Conservation (phyloP, 441 rosid genomes). For the Eruca vesicaria region DNA sequence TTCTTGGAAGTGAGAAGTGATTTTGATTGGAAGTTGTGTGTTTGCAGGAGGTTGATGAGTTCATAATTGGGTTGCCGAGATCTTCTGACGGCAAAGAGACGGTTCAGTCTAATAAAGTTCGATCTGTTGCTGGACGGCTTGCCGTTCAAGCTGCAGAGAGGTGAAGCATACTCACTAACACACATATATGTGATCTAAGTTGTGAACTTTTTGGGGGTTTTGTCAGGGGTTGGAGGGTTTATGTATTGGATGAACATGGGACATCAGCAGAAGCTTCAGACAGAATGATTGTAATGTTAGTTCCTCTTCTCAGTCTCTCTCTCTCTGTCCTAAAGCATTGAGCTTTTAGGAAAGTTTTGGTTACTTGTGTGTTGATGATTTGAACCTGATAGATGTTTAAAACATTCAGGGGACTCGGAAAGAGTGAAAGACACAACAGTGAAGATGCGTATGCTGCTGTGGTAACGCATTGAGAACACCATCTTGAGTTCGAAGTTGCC, state of each 20-base stretch:
- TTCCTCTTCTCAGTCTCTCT: not conserved
- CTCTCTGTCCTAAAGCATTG: not conserved
- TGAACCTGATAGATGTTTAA: not conserved
- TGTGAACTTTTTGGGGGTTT: not conserved
- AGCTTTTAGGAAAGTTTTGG: not conserved
- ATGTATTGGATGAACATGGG: constrained; percentile 86
- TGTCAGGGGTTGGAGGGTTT: constrained; percentile 88
- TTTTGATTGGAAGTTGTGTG: not conserved
- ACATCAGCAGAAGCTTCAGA: constrained; percentile 70
- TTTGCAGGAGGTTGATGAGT: constrained; percentile 78
- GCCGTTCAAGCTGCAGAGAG: constrained; percentile 80
- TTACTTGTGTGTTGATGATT: not conserved
- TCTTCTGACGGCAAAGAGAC: constrained; percentile 83
- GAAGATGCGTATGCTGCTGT: constrained; percentile 12
- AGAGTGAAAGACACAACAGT: not conserved
- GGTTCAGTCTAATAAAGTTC: constrained; percentile 77
- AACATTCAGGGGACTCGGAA: constrained; percentile 46
- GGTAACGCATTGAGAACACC: constrained; percentile 43
- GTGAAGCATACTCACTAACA: constrained; percentile 28
- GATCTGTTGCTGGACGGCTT: constrained; percentile 81
- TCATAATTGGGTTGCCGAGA: constrained; percentile 79
- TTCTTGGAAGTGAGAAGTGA: not conserved
- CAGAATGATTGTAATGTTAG: constrained; percentile 68
- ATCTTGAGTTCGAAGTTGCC: not conserved
- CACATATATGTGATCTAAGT: not conserved